These are phyloP conservation scores for Paramarasmius palmivorus DNA, from an alignment of 1,284 basidiomycete species.

Conservation along the genomic window DNA sequence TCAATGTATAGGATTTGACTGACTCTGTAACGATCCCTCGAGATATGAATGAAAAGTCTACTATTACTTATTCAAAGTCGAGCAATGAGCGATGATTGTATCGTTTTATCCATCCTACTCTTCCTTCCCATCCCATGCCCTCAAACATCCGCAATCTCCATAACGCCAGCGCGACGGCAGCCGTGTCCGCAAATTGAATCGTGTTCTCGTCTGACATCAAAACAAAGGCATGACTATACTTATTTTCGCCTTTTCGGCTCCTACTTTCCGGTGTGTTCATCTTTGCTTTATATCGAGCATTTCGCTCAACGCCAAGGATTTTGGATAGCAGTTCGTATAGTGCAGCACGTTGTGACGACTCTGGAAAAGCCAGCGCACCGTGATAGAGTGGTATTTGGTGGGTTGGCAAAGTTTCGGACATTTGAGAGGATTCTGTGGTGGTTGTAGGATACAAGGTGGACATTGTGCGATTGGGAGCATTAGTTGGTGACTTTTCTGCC, in stretches of 20 bases:
- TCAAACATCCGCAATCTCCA: slow-evolving; percentile 80
- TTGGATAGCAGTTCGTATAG: slow-evolving; percentile 49
- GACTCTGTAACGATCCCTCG: slow-evolving; percentile 10
- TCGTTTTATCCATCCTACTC: slow-evolving; percentile 11
- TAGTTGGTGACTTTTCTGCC: slow-evolving; percentile 13
- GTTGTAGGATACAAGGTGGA: slow-evolving; percentile 25
- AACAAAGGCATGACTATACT: slow-evolving; percentile 70
- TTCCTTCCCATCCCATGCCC: slow-evolving; percentile 40
- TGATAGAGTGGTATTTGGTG: slow-evolving; percentile 67
- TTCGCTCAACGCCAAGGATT: slow-evolving; percentile 50
- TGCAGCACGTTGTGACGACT: slow-evolving; percentile 54
- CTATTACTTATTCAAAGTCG: not conserved
- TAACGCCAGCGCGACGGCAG: slow-evolving; percentile 63
- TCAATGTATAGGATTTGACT: slow-evolving; percentile 8
- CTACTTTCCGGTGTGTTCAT: not conserved
- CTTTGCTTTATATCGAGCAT: slow-evolving; percentile 14
- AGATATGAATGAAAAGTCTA: not conserved
- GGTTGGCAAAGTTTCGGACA: slow-evolving; percentile 37
- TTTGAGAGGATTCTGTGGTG: slow-evolving; percentile 40
- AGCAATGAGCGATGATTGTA: slow-evolving; percentile 10
- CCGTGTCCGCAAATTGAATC: slow-evolving; percentile 54
- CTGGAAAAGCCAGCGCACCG: slow-evolving; percentile 61
- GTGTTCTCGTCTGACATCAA: slow-evolving; percentile 52
- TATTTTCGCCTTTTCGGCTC: slow-evolving; percentile 26
- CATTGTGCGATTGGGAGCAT: slow-evolving; percentile 5